Conservation (phyloP, 371 early-diverging fungal genomes). For the Rhizopus arrhizus region DNA sequence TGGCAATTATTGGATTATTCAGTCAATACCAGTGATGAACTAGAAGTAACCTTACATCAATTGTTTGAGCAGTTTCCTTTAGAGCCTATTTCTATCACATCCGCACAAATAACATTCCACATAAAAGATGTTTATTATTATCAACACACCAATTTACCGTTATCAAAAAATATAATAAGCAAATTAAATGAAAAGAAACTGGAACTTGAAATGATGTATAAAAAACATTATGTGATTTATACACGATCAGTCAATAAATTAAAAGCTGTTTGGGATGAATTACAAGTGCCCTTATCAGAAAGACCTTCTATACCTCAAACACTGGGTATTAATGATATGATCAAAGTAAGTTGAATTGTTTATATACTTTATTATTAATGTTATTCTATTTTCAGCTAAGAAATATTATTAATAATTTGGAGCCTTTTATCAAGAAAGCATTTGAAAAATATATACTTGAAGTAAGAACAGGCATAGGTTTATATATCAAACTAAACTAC, state of each 20-base stretch:
- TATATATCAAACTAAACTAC: background rate
- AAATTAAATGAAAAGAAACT: background rate
- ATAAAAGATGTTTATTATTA: conserved; percentile 7
- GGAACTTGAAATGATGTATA: conserved; percentile 16
- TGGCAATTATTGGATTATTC: conserved; percentile 19
- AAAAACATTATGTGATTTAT: conserved; percentile 9
- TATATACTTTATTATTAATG: background rate
- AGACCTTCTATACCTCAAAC: conserved; percentile 20
- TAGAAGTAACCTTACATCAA: background rate
- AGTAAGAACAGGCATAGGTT: conserved; percentile 18
- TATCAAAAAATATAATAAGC: conserved; percentile 4
- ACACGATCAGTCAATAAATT: conserved; percentile 16
- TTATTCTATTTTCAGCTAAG: conserved; percentile 28
- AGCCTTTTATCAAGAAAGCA: conserved; percentile 29
- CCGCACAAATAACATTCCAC: background rate
- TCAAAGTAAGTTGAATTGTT: conserved; percentile 10
- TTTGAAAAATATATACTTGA: conserved; percentile 46
- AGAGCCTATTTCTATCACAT: background rate
- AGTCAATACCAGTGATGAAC: background rate
- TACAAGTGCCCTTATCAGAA: conserved; percentile 23
- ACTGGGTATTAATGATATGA: conserved; percentile 28
- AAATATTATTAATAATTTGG: conserved; percentile 37
- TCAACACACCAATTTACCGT: conserved; percentile 11
- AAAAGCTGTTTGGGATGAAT: conserved; percentile 29
- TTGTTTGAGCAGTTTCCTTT: background rate